These are phyloP conservation scores for Penicillium sp. DNA, from an alignment of 2,329 filamentous ascomycete species.

Conservation along the genomic window DNA sequence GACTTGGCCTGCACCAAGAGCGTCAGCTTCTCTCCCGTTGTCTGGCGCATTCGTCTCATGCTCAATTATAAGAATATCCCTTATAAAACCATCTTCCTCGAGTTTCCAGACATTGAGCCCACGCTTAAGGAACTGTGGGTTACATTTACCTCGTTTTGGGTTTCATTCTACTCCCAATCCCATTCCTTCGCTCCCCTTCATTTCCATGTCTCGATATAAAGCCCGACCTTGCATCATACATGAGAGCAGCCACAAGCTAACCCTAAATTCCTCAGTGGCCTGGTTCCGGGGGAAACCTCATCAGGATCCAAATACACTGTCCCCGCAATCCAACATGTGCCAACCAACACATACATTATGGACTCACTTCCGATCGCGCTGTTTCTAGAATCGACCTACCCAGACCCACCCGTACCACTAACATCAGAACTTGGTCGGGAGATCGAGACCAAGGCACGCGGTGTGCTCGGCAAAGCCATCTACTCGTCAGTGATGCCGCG, in stretches of 20 bases:
- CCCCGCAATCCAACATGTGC: conserved; percentile 36
- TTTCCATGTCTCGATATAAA: not conserved
- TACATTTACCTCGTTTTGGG: not conserved
- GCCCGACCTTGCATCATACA: not conserved
- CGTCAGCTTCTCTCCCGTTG: conserved; percentile 37
- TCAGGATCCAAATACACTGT: conserved; percentile 33
- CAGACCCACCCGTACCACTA: conserved; percentile 28
- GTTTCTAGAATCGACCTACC: conserved; percentile 38
- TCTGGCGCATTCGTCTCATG: conserved; percentile 40
- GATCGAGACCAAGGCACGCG: conserved; percentile 28
- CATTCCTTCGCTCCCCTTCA: not conserved
- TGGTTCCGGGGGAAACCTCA: conserved; percentile 16
- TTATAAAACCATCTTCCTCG: conserved; percentile 37
- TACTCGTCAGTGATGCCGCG: conserved; percentile 31
- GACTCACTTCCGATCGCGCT: conserved; percentile 34
- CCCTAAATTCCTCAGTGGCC: conserved; percentile 13
- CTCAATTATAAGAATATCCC: conserved; percentile 40
- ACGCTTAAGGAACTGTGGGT: conserved; percentile 37
- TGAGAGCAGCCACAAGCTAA: not conserved
- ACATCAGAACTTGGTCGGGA: conserved; percentile 30
- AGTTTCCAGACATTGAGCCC: conserved; percentile 39
- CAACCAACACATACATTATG: conserved; percentile 36
- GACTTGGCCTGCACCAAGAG: conserved; percentile 36
- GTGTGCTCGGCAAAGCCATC: conserved; percentile 23
- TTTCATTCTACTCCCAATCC: not conserved